Base-by-base conservation (phyloP, 2,329 filamentous ascomycete species). In the Xylariaceae sp. region DNA sequence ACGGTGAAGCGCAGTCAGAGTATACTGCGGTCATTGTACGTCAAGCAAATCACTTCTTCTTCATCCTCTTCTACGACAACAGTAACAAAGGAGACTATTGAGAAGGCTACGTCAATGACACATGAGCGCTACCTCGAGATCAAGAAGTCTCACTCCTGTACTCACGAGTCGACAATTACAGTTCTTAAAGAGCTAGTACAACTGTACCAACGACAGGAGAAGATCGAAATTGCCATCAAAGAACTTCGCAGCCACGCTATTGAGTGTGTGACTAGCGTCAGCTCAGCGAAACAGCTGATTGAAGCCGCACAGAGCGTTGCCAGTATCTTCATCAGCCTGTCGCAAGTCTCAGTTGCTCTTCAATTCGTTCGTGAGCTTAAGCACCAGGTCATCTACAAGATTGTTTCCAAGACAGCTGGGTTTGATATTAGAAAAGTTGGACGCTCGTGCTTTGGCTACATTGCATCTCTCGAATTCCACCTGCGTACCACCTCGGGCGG, bases 51-150 rank as follows among this genome's bases (percentile, higher is more conserved):
- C 47, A 47, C 49, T 3, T 42, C 47, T 33, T 36, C 37, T 0
- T 35, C 19, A 14, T 35, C 41, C 1, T 42, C 47, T 2, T 46
- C 43, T 4, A 46, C 27, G 6, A 47, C 49, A n/a, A 49, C 49
- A 2, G 49, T 52, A n/a, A 49, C 49, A 2, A 52, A 48, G n/a
- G 49, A 52, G 47, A 49, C 39, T 25, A 12, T 52, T 5, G 49
- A 52, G 27, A 52, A 52, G 22, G 49, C 49, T 8, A 49, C 44
- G 6, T 41, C 37, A 5, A 49, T 52, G 49, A 52, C 49, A 4
- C 39, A 41, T 8, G 43, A 47, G 35, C 49, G 47, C 5, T 52
- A 52, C 19, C 16, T 25, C 11, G 49, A 52, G 17, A 21, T 49
- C 21, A 47, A 21, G 47, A 52, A 52, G 36, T 44, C 40, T 2